phyloP scores from a whole-genome alignment of 2,329 filamentous ascomycete species.

The Acarospora socialis region DNA sequence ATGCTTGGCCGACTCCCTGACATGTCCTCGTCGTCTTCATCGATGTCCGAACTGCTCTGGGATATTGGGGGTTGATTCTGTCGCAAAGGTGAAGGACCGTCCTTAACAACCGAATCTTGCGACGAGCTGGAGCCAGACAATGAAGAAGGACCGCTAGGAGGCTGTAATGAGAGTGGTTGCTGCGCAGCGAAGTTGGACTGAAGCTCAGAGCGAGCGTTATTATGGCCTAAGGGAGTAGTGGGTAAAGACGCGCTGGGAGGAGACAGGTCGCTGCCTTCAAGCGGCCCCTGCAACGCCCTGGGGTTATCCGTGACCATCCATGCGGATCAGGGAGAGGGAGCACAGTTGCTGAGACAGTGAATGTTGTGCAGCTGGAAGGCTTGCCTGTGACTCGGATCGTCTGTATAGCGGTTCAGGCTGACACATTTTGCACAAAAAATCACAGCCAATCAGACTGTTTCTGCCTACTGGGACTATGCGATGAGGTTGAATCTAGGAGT shows the following conservation, averaged over 20 bases:
- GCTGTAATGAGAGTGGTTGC: conserved; percentile 1
- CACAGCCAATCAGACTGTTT: no score
- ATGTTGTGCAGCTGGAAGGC: no score
- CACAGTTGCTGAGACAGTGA: conserved; percentile 11
- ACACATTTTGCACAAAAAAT: no score
- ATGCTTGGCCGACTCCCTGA: conserved; percentile 32
- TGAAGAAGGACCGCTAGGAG: conserved; percentile 1
- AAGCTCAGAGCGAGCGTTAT: conserved; percentile 3
- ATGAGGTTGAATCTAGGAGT: no score
- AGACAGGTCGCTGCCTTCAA: conserved; percentile 10
- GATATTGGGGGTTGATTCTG: conserved; percentile 8
- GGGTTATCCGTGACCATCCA: conserved; percentile 19
- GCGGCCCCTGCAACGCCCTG: conserved; percentile 8
- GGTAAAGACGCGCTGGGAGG: conserved; percentile 10
- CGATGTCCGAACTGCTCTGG: conserved; percentile 8
- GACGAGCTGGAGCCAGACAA: no score
- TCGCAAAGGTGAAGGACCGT: conserved; percentile 1
- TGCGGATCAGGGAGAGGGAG: conserved; percentile 15
- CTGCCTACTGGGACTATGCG: no score
- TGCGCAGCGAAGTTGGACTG: conserved; percentile 1
- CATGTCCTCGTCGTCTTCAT: conserved; percentile 28
- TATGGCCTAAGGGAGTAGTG: not conserved
- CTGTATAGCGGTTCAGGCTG: no score
- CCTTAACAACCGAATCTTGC: no score
- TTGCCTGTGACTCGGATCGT: no score